Evolutionary conservation across 2,329 filamentous ascomycete genomes (phyloP), one percentile per base, ranked within the genome.

Genomic region (Cytospora paraplurivora): DNA sequence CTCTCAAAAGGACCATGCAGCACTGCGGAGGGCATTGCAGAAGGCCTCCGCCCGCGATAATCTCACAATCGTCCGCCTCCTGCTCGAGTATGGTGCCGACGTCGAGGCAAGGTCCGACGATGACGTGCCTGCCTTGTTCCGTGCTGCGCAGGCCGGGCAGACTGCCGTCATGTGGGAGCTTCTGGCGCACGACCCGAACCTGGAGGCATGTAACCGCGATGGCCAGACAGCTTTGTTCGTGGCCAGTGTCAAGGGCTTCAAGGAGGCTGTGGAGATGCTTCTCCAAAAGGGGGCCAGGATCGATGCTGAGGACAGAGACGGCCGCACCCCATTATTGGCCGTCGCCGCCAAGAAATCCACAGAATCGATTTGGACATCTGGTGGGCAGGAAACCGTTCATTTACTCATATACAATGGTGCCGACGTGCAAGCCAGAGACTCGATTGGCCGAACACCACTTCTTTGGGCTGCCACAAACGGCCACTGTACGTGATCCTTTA

Each of bases 381-480:
- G 77, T n/a, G 81, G 81, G 7, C 57, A 55, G 62, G 62, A 66
- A 3, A 54, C 55, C 12, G 73, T 81, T 47, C 72, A 73, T 62
- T 67, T 83, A 53, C 72, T 84, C 12, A 67, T 73, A 7, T 68
- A 67, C 12, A 66, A 72, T 37, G 72, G 72, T 19, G 74, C 76
- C 49, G 68, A 75, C 53, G 59, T 75, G 8, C 74, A 79, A 65
- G 73, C 71, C 27, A 71, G 70, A 35, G 82, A 85, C 69, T 77
- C 79, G 59, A 81, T 81, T 34, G 81, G 80, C 11, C 77, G 84
- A 11, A 84, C 81, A 32, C 81, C 85, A 7, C 72, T 87, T 44
- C 78, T 86, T 63, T 86, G 84, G 83, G 84, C 85, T 1, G 84
- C 82, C 37, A 83, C 81, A 33, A 84, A 83, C 49, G 82, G 83